Conservation (phyloP, 2,329 filamentous ascomycete species). For the Alternaria longipes region DNA sequence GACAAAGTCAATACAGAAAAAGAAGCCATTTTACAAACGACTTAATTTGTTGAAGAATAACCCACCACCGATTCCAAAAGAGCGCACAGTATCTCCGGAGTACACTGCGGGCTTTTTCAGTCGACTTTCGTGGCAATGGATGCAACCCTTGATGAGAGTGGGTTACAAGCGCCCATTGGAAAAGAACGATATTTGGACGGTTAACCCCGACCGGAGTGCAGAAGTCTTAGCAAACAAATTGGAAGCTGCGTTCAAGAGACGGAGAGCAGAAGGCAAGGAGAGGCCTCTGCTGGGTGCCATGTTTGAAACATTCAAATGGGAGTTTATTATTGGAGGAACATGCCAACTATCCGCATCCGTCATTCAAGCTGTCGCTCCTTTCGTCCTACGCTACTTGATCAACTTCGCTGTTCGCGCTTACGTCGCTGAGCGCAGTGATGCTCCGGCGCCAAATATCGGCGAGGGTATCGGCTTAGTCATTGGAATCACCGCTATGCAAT, state of each 20-base stretch:
- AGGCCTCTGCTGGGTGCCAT: constrained; percentile 81
- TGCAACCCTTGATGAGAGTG: constrained; percentile 81
- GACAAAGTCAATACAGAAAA: constrained; percentile 37
- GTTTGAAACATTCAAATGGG: constrained; percentile 83
- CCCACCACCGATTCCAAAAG: constrained; percentile 64
- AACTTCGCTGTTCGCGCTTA: constrained; percentile 84
- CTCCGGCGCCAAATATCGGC: constrained; percentile 72
- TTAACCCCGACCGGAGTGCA: constrained; percentile 82
- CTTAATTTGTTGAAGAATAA: constrained; percentile 60
- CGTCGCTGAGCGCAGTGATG: constrained; percentile 63
- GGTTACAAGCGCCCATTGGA: constrained; percentile 88
- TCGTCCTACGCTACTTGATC: constrained; percentile 85
- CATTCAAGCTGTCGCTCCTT: constrained; percentile 81
- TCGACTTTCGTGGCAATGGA: constrained; percentile 85
- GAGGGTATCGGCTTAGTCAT: constrained; percentile 83
- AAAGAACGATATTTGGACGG: constrained; percentile 83
- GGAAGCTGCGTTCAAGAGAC: constrained; percentile 72
- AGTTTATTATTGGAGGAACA: constrained; percentile 85
- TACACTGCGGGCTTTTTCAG: constrained; percentile 78
- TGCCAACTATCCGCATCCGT: constrained; percentile 78
- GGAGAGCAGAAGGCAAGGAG: constrained; percentile 71
- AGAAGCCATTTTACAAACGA: constrained; percentile 68
- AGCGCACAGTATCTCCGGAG: constrained; percentile 70
- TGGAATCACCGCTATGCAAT: constrained; percentile 86
- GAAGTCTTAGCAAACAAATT: constrained; percentile 74